Evolutionary conservation across 176 grass and related monocot genomes (phyloP).

Genomic region (Triticum dicoccoides): DNA sequence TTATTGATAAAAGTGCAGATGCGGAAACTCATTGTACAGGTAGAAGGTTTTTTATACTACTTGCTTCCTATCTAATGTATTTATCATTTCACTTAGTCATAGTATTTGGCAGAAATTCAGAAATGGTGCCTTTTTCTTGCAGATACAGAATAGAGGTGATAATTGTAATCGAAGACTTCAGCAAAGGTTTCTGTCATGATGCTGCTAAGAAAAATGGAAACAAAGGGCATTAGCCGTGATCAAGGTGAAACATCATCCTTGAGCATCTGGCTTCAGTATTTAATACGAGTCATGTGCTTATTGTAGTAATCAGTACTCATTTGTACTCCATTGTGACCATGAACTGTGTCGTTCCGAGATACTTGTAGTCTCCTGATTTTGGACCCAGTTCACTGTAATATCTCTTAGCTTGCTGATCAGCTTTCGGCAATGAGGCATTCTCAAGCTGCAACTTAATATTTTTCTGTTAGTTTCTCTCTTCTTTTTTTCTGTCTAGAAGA

Average conservation of each 20-base stretch:
- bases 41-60: not conserved
- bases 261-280: not conserved
- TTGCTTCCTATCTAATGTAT: not conserved
- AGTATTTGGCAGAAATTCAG: not conserved
- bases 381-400: not conserved
- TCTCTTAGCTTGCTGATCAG: constrained; percentile 13
- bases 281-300: not conserved
- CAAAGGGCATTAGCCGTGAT: not conserved
- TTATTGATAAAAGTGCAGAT: constrained; percentile 13
- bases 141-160: constrained; percentile 10
- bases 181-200: not conserved
- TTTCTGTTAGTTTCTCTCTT: not conserved
- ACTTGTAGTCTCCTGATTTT: constrained; percentile 10
- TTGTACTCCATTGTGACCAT: not conserved
- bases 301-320: constrained; percentile 11
- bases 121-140: not conserved
- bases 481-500: not conserved
- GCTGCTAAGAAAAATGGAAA: constrained; percentile 5
- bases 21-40: constrained; percentile 35
- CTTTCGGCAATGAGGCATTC: not conserved
- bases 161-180: constrained; percentile 13
- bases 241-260: constrained; percentile 27
- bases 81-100: constrained; percentile 6
- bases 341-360: not conserved
- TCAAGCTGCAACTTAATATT: not conserved